Evolutionary conservation across 106 monocot genomes (phyloP).

Genomic region (Iris macrosiphon): DNA sequence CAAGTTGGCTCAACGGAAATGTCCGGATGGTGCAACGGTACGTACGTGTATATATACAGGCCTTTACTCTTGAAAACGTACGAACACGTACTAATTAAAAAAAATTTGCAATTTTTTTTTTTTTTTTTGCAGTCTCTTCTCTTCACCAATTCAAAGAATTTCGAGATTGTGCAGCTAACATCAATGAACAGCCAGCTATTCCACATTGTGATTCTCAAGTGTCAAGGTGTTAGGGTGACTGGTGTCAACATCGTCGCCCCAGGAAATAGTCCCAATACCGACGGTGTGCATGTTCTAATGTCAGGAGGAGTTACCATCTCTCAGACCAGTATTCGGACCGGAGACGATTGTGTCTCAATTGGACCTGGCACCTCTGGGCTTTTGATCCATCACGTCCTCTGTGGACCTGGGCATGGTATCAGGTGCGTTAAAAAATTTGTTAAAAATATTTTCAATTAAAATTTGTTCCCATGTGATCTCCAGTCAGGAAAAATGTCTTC

Average conservation of each 20-base stretch:
- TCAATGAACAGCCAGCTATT: conserved; percentile 64
- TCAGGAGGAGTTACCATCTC: conserved; percentile 41
- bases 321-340: conserved; percentile 41
- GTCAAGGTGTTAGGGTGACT: conserved; percentile 28
- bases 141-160: conserved; percentile 42
- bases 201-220: conserved; percentile 45
- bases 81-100: too few relatives aligned
- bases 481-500: too few relatives aligned
- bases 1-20: conserved; percentile 15
- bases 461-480: too few relatives aligned
- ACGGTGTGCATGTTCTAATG: conserved; percentile 65
- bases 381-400: conserved; percentile 46
- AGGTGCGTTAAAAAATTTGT: conserved; percentile 16
- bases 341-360: conserved; percentile 76
- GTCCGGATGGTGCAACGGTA: conserved; percentile 34
- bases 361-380: conserved; percentile 50
- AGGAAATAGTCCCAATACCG: conserved; percentile 71
- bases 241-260: conserved; percentile 43
- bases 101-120: too few relatives aligned
- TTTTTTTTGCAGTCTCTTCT: conserved; percentile 49
- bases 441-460: too few relatives aligned
- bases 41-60: conserved; percentile 6
- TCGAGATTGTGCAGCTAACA: conserved; percentile 38
- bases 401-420: conserved; percentile 82
- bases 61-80: too few relatives aligned